Evolutionary conservation across 179 eudicot genomes (phyloP), one percentile per base, ranked within the genome.

Genomic region (Actinidia chinensis): DNA sequence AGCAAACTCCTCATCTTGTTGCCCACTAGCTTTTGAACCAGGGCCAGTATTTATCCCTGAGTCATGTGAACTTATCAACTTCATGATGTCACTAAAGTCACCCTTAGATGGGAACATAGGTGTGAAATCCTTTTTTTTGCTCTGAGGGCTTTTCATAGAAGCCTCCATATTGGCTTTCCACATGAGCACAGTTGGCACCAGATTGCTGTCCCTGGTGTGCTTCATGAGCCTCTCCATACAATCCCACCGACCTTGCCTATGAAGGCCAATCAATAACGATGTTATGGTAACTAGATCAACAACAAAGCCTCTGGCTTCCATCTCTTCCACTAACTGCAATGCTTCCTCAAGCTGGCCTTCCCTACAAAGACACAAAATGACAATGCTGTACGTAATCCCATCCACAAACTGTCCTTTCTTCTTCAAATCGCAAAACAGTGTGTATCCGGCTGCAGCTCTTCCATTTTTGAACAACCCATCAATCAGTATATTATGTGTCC

Each of bases 121-220:
- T n/a, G 89, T 88, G 65, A 83, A 88, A 87, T 94, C 98, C 79
- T 85, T 82, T 74, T 72, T 80, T 76, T 69, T 80, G 71, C 82
- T 88, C 77, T 72, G 86, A 33, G 89, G 85, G 75, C 68, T 63
- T 61, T 74, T 85, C 79, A 94, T 43, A 68, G 85, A 83, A 79
- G 91, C 88, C 81, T 95, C 97, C 97, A 95, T 85, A 77, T 83
- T 84, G 68, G 86, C 87, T 80, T 89, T 93, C 98, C 98, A 95
- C 75, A 80, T 86, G 36, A 89, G 85, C 83, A 95, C 84, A 71
- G 80, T 68, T 22, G 87, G 88, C 54, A 95, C 80, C 72, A 91
- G 23, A 84, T 87, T 84, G n/a, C 89, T 86, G 61, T 88, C 92
- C 78, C 97, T 84, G 42, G 91, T 82, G 78, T 90, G 90, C 79